Evolutionary conservation across 441 rosid genomes (phyloP).

Genomic region (Bruguiera hainesii): DNA sequence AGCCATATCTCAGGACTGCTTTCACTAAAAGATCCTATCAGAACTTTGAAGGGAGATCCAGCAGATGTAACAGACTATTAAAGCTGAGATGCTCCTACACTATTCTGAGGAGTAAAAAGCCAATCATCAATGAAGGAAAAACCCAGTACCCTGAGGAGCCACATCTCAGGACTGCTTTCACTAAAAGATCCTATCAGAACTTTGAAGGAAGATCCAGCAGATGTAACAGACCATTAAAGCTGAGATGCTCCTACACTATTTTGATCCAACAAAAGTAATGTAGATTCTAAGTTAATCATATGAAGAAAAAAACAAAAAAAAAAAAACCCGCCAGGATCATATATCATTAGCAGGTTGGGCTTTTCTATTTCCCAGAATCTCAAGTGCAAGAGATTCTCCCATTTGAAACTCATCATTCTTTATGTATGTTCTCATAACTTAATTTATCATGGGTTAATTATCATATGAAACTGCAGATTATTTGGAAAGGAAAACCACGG

Average conservation of each 20-base stretch:
- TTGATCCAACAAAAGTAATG: neutral
- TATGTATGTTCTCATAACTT: neutral
- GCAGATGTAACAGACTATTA: slow-evolving; percentile 3
- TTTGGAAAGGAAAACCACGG: slow-evolving; percentile 5
- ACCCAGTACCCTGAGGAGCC: neutral
- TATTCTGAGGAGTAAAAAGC: neutral
- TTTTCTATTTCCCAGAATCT: neutral
- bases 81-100: neutral
- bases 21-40: neutral
- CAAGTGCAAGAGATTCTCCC: neutral
- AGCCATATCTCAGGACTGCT: neutral
- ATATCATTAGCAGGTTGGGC: neutral
- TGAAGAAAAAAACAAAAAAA: neutral
- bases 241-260: neutral
- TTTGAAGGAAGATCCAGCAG: neutral
- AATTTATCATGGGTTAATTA: neutral
- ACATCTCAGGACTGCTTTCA: neutral
- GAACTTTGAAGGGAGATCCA: neutral
- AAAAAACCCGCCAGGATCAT: neutral
- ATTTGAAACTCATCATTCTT: neutral
- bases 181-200: neutral
- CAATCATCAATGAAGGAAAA: neutral
- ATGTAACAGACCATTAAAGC: slow-evolving; percentile 1
- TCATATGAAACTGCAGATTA: neutral
- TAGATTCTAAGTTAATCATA: neutral